Base-by-base conservation (phyloP, 2,329 filamentous ascomycete species). In the Pseudogymnoascus verrucosus region DNA sequence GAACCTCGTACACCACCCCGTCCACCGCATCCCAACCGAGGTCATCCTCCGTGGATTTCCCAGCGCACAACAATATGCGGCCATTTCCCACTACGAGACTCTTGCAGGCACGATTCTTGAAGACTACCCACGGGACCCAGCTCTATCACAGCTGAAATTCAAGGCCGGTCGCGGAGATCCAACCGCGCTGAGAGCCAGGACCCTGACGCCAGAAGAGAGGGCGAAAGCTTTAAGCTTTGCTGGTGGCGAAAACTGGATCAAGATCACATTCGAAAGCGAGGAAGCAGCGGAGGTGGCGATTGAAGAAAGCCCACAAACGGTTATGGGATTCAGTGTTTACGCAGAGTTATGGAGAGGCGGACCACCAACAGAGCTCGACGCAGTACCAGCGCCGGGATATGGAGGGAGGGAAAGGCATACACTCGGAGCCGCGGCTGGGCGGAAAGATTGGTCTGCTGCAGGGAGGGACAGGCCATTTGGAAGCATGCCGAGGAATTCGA, bases 231-330 rank as follows among this genome's bases (percentile, higher is more conserved):
- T 93, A 76, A 84, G 83, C 66, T 92, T 91, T 66, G 89, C 88
- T 54, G 90, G 91, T 60, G 93, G 93, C 47, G 84, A 89, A 69
- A 90, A 96, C 78, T 98, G 93, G 93, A 91, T 97, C 70, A 92
- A 92, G 74, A 80, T 93, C 63, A 93, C 89, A 0, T 93, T 91
- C 70, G 89, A 91, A 75, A 90, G 86, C 44, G 80, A 82, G 60
- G 83, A 89, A 68, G 87, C 89, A 1, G 89, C 88, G 19, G 87
- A 90, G 65, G 80, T 84, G 10, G 89, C 89, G 21, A 77, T 87
- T 44, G 88, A 83, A 71, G 83, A 84, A 62, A 91, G 88, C 61
- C 89, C 89, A 0, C 87, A 91, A 75, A 82, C 82, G 65, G 84
- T 93, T 65, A 79, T 90, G 63, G 89, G 89, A 10, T 81, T 89